Conservation (phyloP, 2,329 filamentous ascomycete genomes). For the Nemania abortiva region DNA sequence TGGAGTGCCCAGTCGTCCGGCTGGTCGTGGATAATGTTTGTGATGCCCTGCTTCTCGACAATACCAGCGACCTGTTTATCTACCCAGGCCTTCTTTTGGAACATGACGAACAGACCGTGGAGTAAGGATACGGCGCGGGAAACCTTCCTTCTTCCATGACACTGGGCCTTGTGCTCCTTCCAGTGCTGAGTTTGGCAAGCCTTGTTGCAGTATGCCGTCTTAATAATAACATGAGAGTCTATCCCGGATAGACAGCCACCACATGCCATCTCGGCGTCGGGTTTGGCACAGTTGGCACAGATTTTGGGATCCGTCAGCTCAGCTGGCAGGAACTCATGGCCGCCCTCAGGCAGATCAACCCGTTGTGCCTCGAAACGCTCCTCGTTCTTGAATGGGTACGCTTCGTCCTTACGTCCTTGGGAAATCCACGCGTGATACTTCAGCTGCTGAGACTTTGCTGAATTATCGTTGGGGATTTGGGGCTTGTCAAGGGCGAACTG, state of each 20-base stretch:
- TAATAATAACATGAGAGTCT: constrained; percentile 28
- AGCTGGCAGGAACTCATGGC: constrained; percentile 29
- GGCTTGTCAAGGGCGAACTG: constrained; percentile 23
- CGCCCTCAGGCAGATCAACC: not conserved
- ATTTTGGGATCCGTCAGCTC: constrained; percentile 15
- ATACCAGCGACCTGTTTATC: constrained; percentile 12
- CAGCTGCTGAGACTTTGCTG: constrained; percentile 30
- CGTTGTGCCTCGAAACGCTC: not conserved
- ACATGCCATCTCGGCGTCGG: constrained; percentile 7
- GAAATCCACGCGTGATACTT: constrained; percentile 28
- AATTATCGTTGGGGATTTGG: constrained; percentile 26
- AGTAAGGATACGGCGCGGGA: constrained; percentile 26
- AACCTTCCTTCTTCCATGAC: constrained; percentile 16
- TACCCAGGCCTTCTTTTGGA: constrained; percentile 21
- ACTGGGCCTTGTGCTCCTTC: constrained; percentile 29
- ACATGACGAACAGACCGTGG: constrained; percentile 25
- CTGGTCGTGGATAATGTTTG: not conserved
- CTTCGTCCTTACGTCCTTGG: constrained; percentile 33
- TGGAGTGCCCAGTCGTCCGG: constrained; percentile 9
- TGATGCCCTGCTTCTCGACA: constrained; percentile 26
- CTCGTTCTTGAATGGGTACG: constrained; percentile 21
- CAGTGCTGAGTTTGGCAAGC: constrained; percentile 31
- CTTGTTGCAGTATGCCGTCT: constrained; percentile 29
- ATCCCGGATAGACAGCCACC: constrained; percentile 23
- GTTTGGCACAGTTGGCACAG: constrained; percentile 28